Base-by-base conservation (phyloP, 148 eudicot species). In the Arbutus unedo region DNA sequence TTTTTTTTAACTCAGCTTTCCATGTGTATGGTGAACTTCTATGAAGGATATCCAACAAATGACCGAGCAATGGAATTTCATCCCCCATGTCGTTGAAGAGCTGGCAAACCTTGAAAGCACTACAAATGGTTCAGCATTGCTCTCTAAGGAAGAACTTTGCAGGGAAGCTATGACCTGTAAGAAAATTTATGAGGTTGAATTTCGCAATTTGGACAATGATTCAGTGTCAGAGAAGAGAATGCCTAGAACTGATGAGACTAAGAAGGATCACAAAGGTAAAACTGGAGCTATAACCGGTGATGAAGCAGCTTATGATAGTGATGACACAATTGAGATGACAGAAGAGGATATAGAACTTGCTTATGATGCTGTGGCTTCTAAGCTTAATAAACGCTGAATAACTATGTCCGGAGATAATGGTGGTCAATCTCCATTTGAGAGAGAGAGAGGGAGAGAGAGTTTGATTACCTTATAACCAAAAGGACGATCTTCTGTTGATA, bases 271-370 rank as follows among this genome's bases (percentile, higher is more conserved):
- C 76, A 64, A 73, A 9, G 68, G 10, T 55, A 73, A n/a, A 50
- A 67, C 82, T 8, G 56, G 50, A 44, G 81, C 57, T 53, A 53
- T 13, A 45, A 73, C 66, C 5, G 47, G 85, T 25, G 85, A 83
- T 47, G 82, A 85, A 56, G 50, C 78, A 21, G 84, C 76, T 71
- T 93, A 90, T 81, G 96, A 94, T 77, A 94, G 95, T 76, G 99
- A 94, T 85, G 98, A 89, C 84, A 94, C 99, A 10, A 84, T 93
- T 54, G 98, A 91, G 90, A 97, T 97, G 98, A 93, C 97, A 8
- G 93, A 94, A 85, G 94, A 90, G 57, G 99, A 97, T 83, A 90
- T 97, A n/a, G 86, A 92, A 25, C 90, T 85, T 81, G 99, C 97
- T 87, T 94, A 87, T 86, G 76, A 89, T 75, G 84, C 80, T 72